These are phyloP conservation scores for Candida qinlingensis DNA, from an alignment of 805 yeast species.

Conservation along the genomic window DNA sequence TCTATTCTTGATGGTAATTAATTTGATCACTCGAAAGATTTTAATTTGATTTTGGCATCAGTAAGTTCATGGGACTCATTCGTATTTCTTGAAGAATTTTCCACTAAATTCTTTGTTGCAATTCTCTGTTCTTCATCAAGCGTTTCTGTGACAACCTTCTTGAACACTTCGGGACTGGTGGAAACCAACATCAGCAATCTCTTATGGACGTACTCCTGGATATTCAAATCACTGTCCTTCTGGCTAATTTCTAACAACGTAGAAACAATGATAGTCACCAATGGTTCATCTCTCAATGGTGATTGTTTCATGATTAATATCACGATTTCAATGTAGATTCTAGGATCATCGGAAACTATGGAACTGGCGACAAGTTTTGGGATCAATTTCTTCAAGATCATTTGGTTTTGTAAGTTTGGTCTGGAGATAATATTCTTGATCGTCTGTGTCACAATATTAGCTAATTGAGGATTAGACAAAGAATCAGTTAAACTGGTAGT, in stretches of 20 bases:
- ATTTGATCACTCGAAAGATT: slow-evolving; percentile 34
- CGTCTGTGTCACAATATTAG: slow-evolving; percentile 51
- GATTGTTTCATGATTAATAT: slow-evolving; percentile 14
- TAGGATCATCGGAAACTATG: slow-evolving; percentile 22
- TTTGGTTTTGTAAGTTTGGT: slow-evolving; percentile 27
- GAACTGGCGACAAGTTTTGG: slow-evolving; percentile 36
- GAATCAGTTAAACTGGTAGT: slow-evolving; percentile 31
- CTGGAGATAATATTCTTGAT: slow-evolving; percentile 47
- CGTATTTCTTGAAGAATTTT: slow-evolving; percentile 21
- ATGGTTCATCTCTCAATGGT: slow-evolving; percentile 7
- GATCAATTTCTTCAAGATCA: slow-evolving; percentile 39
- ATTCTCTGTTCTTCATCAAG: slow-evolving; percentile 37
- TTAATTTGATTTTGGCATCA: slow-evolving; percentile 43
- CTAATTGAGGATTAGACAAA: slow-evolving; percentile 30
- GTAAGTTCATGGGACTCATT: slow-evolving; percentile 13
- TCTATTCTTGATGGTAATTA: neutral
- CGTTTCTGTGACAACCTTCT: slow-evolving; percentile 34
- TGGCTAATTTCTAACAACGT: slow-evolving; percentile 28
- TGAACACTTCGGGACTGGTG: slow-evolving; percentile 42
- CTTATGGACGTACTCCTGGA: slow-evolving; percentile 35
- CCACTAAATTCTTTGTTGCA: slow-evolving; percentile 39
- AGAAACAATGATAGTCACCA: slow-evolving; percentile 32
- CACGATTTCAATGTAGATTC: slow-evolving; percentile 29
- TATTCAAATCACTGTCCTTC: neutral
- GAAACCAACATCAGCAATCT: slow-evolving; percentile 44